Evolutionary conservation across 2,329 filamentous ascomycete genomes (phyloP).

Genomic region (Colletotrichum sp.): DNA sequence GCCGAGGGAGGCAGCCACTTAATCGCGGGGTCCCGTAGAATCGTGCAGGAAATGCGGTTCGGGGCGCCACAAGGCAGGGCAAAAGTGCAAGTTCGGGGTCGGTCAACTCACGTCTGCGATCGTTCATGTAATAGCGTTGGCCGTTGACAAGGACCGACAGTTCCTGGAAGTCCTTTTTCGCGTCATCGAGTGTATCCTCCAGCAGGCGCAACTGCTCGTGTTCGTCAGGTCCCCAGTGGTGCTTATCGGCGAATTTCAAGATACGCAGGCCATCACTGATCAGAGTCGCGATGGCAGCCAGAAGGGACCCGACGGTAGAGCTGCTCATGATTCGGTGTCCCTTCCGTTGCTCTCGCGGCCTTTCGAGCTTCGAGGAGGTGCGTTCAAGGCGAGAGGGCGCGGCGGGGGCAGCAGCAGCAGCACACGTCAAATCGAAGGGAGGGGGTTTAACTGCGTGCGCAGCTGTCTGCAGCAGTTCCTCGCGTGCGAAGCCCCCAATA

Average conservation of each 20-base stretch:
- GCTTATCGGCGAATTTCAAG: conserved; percentile 62
- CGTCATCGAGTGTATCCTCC: conserved; percentile 61
- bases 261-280: conserved; percentile 58
- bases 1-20: background rate
- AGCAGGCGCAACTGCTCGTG: conserved; percentile 62
- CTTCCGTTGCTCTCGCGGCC: conserved; percentile 14
- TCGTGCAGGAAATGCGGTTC: background rate
- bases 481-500: conserved; percentile 8
- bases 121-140: conserved; percentile 62
- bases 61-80: background rate
- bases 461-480: background rate
- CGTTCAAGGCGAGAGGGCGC: background rate
- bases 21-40: background rate
- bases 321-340: conserved; percentile 36
- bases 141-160: conserved; percentile 60
- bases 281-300: conserved; percentile 61
- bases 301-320: conserved; percentile 62
- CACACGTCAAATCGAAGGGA: conserved; percentile 1
- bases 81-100: background rate
- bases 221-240: conserved; percentile 63
- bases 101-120: conserved; percentile 53
- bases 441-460: background rate
- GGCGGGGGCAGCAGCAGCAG: background rate
- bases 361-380: conserved; percentile 9
- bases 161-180: conserved; percentile 65